Base-by-base conservation (phyloP, 73 alveolate genomes). In the Paramecium sexaurelia region DNA sequence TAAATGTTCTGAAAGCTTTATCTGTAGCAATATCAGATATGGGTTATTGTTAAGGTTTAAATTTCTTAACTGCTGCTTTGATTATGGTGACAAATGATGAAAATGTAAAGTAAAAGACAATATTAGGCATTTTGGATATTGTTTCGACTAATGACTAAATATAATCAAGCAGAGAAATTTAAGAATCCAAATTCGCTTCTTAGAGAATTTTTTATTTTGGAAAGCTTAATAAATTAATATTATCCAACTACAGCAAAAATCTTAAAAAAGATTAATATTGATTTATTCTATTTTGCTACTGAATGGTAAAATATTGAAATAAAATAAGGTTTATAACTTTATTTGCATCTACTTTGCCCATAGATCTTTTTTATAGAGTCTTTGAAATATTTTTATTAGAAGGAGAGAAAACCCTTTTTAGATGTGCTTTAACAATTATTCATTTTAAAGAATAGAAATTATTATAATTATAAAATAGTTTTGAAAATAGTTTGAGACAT, bases 51-150 rank as follows among this genome's bases (percentile, higher is more conserved):
- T 43, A 78, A 45, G 90, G 90, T 6, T 29, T 78, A 39, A 78
- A 78, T n/a, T 78, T 78, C 15, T 41, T 78, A 33, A 78, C 90
- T 5, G 90, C 90, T 17, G 55, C 61, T n/a, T 15, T 78, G 6
- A 78, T 78, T 40, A 78, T 78, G 73, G 55, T 45, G 19, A 78
- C 90, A 22, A 78, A 78, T 78, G 90, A 78, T 78, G 90, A 78
- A 39, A 78, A 45, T 78, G 90, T 78, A 78, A 20, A 36, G 22
- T 7, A 24, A 17, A 0, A 37, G 69, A 75, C 3, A 43, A 43
- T n/a, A 41, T 17, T 78, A 78, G 90, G 90, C 90, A 17, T 78
- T 78, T 43, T 78, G 90, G 90, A 78, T 78, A 19, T 78, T 78
- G 24, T 78, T 37, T 45, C 40, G 45, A 8, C 19, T 78, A 40